These are phyloP conservation scores for Irpex rosettiformis DNA, from an alignment of 1,284 basidiomycete genomes.

Conservation along the genomic window DNA sequence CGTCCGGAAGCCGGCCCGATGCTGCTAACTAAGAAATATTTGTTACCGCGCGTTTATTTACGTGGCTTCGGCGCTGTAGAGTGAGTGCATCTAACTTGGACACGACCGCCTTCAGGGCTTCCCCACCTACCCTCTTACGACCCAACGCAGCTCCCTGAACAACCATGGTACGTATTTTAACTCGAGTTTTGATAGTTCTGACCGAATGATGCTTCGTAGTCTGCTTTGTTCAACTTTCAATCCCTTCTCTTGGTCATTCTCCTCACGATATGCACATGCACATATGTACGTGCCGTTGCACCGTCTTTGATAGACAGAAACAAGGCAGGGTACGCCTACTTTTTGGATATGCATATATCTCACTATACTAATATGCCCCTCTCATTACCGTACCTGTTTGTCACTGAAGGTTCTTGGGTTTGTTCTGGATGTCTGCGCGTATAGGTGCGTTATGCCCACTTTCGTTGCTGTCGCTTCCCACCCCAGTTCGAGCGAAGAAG, in stretches of 20 bases:
- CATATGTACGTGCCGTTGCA: slow-evolving; percentile 88
- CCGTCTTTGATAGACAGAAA: slow-evolving; percentile 92
- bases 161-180: background rate
- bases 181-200: background rate
- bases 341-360: background rate
- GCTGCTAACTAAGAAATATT: too few relatives aligned
- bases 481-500: background rate
- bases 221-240: slow-evolving; percentile 97
- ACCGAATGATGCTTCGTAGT: slow-evolving; percentile 46
- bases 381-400: background rate
- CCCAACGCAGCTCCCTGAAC: background rate
- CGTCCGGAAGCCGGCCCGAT: too few relatives aligned
- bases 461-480: background rate
- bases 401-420: slow-evolving; percentile 69
- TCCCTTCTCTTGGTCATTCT: slow-evolving; percentile 92
- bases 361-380: too few relatives aligned
- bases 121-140: too few relatives aligned
- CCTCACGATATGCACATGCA: slow-evolving; percentile 95
- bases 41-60: too few relatives aligned
- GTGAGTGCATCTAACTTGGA: too few relatives aligned
- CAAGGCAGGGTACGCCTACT: slow-evolving; percentile 78
- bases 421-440: slow-evolving; percentile 92
- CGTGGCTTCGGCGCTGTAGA: too few relatives aligned
- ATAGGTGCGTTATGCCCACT: slow-evolving; percentile 66
- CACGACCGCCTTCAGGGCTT: too few relatives aligned